phyloP scores from a whole-genome alignment of 2,329 filamentous ascomycete species.

The Colletotrichum filicis region DNA sequence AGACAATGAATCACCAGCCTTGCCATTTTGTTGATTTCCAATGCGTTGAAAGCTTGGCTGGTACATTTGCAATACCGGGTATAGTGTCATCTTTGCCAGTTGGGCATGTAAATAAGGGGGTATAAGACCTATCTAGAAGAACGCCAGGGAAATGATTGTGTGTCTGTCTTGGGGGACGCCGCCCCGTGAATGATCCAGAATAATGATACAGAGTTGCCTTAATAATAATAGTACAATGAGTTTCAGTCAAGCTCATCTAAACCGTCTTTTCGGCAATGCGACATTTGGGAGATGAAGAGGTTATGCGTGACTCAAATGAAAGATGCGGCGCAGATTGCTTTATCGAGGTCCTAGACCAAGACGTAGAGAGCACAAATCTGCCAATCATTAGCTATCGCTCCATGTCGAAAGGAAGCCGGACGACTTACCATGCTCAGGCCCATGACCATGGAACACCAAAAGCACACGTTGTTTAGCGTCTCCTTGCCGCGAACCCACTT shows the following conservation, averaged over 20 bases:
- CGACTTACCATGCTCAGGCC: constrained; percentile 80
- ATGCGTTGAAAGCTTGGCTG: too few relatives aligned
- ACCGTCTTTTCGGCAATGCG: background rate
- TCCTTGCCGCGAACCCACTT: constrained; percentile 78
- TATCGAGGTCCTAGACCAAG: constrained; percentile 48
- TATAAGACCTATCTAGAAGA: constrained; percentile 30
- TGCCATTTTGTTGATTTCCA: too few relatives aligned
- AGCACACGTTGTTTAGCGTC: constrained; percentile 88
- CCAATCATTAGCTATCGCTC: constrained; percentile 30
- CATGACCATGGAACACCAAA: constrained; percentile 92
- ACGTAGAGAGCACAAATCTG: constrained; percentile 67
- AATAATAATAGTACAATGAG: constrained; percentile 13
- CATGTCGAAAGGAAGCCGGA: constrained; percentile 2
- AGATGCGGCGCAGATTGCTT: background rate
- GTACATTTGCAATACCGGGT: background rate
- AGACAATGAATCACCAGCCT: too few relatives aligned
- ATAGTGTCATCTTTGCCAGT: background rate
- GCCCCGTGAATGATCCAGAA: background rate
- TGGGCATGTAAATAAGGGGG: constrained; percentile 17
- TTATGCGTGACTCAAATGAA: background rate
- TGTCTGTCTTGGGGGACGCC: constrained; percentile 8
- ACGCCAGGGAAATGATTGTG: constrained; percentile 12
- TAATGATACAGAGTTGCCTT: background rate
- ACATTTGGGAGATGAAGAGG: background rate
- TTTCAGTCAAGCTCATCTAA: background rate